A percentile compares a stretch with the other conserved stretches of the same genome.
These are phyloP conservation scores for Trichoderma polysporum DNA, from an alignment of 2,329 filamentous ascomycete genomes.

Conservation along the genomic window DNA sequence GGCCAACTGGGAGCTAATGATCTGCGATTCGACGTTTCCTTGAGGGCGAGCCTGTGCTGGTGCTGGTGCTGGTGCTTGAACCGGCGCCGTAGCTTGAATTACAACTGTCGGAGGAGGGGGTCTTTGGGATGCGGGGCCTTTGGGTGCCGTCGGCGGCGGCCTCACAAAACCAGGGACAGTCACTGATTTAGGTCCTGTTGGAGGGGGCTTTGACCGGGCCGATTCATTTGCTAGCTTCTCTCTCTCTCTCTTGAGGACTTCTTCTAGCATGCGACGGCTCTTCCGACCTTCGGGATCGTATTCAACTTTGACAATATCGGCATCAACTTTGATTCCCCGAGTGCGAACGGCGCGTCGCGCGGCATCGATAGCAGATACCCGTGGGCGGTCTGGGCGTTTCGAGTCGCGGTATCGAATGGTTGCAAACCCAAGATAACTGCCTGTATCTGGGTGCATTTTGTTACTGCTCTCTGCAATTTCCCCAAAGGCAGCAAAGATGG, in stretches of 20 bases:
- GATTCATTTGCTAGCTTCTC: slow-evolving; percentile 53
- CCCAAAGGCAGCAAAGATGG: slow-evolving; percentile 76
- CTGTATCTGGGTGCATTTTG: slow-evolving; percentile 91
- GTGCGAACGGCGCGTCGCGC: slow-evolving; percentile 77
- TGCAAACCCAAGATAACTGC: slow-evolving; percentile 90
- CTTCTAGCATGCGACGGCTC: slow-evolving; percentile 75
- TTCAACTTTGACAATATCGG: slow-evolving; percentile 75
- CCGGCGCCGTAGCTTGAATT: slow-evolving; percentile 19
- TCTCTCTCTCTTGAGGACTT: slow-evolving; percentile 67
- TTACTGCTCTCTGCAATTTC: slow-evolving; percentile 90
- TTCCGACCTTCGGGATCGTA: slow-evolving; percentile 85
- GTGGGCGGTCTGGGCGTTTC: slow-evolving; percentile 43
- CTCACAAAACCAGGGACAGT: slow-evolving; percentile 33
- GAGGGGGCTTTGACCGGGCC: slow-evolving; percentile 34
- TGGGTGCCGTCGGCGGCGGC: slow-evolving; percentile 81
- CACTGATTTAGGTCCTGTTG: slow-evolving; percentile 40
- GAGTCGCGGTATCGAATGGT: slow-evolving; percentile 85
- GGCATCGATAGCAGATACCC: slow-evolving; percentile 70
- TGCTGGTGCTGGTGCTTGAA: background rate
- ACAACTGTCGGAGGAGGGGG: slow-evolving; percentile 28
- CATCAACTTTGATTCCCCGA: slow-evolving; percentile 76
- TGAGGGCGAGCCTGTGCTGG: slow-evolving; percentile 32
- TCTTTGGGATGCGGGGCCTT: slow-evolving; percentile 68
- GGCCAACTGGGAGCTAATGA: slow-evolving; percentile 67
- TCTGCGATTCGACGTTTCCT: slow-evolving; percentile 62